Evolutionary conservation across 495 filamentous ascomycete species (phyloP), one percentile per base, ranked within the genome.

Genomic region (Eremomyces bilateralis): DNA sequence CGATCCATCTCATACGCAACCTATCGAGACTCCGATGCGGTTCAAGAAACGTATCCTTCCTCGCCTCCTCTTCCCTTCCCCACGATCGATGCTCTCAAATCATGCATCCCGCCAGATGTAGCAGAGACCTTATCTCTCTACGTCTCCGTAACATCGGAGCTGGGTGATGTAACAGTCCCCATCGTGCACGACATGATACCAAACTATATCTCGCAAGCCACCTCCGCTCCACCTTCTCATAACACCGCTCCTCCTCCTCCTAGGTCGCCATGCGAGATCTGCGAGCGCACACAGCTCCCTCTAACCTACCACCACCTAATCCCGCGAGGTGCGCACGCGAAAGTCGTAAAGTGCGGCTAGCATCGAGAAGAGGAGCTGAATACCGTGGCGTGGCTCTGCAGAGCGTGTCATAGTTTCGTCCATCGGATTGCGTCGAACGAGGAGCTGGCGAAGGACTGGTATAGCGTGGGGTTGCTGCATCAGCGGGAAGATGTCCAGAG

Each of bases 341-440:
- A 81, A 54, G 80, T 69, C 4, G 44, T 79, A 10, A 78, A 79
- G 55, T 60, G 78, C 20, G 79, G 80, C 3, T 90, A 80, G 81
- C 77, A 82, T 60, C 62, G 65, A 12, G 69, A 71, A 41, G 72
- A 73, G 60, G 63, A 68, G 57, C 44, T 85, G 53, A 68, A 78
- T 50, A 80, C 67, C 49, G 80, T 90, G 18, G 82, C 82, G 20
- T 92, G 80, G 80, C 51, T 92, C 45, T 91, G 82, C 58, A 64
- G 81, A 15, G 78, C 82, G 12, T 92, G 82, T 46, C 82, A 92
- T 63, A 65, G 63, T 21, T 81, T 82, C 49, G 80, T 91, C 51
- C 82, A 92, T 63, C 53, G 67, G 21, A 65, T 79, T 45, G 73
- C 69, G 11, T 58, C 53, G 2, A 81, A 85, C 49, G 82, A 92